Conservation (phyloP, 2,329 filamentous ascomycete genomes). For the Claviceps spartinae region DNA sequence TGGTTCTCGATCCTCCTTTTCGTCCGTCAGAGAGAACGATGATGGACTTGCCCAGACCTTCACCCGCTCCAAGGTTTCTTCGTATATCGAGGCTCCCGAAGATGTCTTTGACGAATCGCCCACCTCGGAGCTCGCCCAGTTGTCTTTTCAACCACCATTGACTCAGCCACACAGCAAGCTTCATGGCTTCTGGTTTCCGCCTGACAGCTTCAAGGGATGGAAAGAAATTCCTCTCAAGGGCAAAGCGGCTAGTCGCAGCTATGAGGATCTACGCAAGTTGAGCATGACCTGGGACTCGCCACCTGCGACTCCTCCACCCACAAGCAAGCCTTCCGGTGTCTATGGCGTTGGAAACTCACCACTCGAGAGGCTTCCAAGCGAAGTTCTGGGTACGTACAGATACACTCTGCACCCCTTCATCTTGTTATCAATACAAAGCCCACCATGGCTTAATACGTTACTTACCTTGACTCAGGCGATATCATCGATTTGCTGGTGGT, state of each 20-base stretch:
- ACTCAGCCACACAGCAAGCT: constrained; percentile 42
- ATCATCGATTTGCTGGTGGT: constrained; percentile 64
- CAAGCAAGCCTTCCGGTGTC: constrained; percentile 16
- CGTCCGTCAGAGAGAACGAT: constrained; percentile 47
- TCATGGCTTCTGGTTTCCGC: constrained; percentile 45
- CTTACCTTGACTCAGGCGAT: constrained; percentile 32
- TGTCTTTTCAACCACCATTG: constrained; percentile 36
- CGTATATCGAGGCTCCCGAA: constrained; percentile 36
- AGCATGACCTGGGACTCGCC: constrained; percentile 40
- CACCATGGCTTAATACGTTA: constrained; percentile 1
- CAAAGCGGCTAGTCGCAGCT: constrained; percentile 47
- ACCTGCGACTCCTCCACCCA: constrained; percentile 17
- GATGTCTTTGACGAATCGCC: constrained; percentile 37
- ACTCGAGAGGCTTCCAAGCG: constrained; percentile 55
- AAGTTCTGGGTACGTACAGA: constrained; percentile 51
- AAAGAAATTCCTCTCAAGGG: constrained; percentile 47
- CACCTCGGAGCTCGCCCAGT: constrained; percentile 27
- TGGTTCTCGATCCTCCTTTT: constrained; percentile 42
- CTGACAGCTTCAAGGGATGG: constrained; percentile 47
- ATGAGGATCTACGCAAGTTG: constrained; percentile 43
- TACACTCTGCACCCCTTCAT: background rate
- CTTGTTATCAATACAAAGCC: too few species aligned
- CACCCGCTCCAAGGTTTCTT: constrained; percentile 48
- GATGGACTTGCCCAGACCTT: constrained; percentile 48
- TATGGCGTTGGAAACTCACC: constrained; percentile 35